These are phyloP conservation scores for Diaporthe citrichinensis DNA, from an alignment of 2,329 filamentous ascomycete species.

Conservation along the genomic window DNA sequence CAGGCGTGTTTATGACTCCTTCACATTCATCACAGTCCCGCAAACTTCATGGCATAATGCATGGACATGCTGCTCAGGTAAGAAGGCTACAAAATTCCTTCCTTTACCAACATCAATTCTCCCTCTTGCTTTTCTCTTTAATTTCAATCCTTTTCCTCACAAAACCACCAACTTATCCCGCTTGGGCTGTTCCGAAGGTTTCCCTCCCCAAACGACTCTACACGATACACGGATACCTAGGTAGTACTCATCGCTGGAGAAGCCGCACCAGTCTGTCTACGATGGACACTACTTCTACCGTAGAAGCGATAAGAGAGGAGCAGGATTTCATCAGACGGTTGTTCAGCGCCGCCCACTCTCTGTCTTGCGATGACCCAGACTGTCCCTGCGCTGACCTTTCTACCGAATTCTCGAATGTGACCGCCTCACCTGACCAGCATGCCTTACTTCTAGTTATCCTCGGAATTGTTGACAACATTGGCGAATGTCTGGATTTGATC, in stretches of 20 bases:
- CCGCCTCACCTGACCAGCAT: neutral
- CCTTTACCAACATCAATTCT: no score
- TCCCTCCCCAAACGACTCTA: neutral
- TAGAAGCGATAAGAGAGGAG: neutral
- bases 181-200: no score
- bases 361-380: neutral
- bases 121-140: no score
- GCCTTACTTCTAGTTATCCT: neutral
- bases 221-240: no score
- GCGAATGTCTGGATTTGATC: conserved; percentile 10
- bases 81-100: no score
- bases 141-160: neutral
- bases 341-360: neutral
- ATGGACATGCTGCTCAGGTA: no score
- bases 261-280: neutral
- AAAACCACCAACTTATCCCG: no score
- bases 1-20: conserved; percentile 1
- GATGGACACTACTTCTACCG: neutral
- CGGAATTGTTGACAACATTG: neutral
- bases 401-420: neutral
- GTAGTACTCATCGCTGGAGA: neutral
- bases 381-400: neutral
- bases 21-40: neutral
- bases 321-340: neutral
- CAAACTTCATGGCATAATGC: neutral